Conservation (phyloP, 2,329 filamentous ascomycete genomes). For the Cladosporium velox region DNA sequence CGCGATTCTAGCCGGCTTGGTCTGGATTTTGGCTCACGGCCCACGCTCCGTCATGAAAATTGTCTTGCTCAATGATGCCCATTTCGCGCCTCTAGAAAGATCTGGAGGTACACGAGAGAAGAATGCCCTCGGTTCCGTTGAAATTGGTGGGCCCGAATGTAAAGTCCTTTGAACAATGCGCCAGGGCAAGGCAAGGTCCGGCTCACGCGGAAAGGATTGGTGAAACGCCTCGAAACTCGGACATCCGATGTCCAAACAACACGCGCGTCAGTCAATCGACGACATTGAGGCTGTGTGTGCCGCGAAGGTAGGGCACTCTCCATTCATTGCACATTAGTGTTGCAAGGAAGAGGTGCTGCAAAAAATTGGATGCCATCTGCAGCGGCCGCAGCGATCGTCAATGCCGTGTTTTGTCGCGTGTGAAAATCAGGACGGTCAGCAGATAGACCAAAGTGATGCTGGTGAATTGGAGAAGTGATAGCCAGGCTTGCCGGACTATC, state of each 20-base stretch:
- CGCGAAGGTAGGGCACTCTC: background rate
- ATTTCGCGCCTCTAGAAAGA: background rate
- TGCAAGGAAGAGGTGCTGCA: background rate
- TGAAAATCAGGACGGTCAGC: background rate
- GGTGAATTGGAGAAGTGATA: background rate
- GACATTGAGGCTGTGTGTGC: background rate
- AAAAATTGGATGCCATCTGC: background rate
- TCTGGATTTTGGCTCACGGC: background rate
- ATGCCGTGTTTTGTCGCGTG: background rate
- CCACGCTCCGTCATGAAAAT: background rate
- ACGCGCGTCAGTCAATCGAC: background rate
- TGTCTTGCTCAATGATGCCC: background rate
- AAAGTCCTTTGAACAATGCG: conserved; percentile 1
- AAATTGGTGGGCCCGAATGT: background rate
- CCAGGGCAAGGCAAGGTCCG: background rate
- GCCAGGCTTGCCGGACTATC: background rate
- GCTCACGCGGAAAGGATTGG: background rate
- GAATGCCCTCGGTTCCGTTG: background rate
- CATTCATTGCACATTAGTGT: background rate
- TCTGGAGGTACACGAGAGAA: background rate
- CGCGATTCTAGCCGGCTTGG: background rate
- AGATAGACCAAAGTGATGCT: background rate
- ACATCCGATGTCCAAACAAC: background rate
- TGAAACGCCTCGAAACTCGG: conserved; percentile 3
- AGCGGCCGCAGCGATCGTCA: background rate